Evolutionary conservation across 108 stramenopile species (phyloP).

Genomic region (Fistulifera pelliculosa): DNA sequence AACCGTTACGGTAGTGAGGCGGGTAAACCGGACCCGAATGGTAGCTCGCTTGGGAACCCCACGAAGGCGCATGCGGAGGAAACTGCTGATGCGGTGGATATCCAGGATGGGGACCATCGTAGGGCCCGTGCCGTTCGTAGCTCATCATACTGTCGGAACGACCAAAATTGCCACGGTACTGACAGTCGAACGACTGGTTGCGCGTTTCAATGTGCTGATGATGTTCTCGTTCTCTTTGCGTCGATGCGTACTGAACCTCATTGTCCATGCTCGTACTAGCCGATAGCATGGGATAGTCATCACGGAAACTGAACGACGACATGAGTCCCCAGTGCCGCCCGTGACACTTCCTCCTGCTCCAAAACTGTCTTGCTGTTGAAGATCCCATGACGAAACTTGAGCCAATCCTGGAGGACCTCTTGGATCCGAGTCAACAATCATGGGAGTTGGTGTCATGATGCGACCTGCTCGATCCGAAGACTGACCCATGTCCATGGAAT

Average conservation of each 20-base stretch:
- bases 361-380: conserved; percentile 53
- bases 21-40: not conserved
- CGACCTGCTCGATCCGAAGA: conserved; percentile 35
- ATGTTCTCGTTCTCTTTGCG: conserved; percentile 2
- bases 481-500: conserved; percentile 48
- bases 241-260: not conserved
- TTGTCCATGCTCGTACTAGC: conserved; percentile 22
- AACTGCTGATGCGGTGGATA: conserved; percentile 7
- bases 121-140: conserved; percentile 18
- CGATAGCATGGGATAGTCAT: conserved; percentile 43
- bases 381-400: conserved; percentile 58
- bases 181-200: conserved; percentile 57
- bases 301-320: conserved; percentile 37
- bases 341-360: conserved; percentile 28
- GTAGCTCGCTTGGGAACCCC: conserved; percentile 12
- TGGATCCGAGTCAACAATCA: conserved; percentile 21
- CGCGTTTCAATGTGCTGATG: conserved; percentile 28
- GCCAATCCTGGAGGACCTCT: conserved; percentile 12
- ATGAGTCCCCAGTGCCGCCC: conserved; percentile 24
- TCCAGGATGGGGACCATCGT: conserved; percentile 13
- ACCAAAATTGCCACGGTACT: conserved; percentile 38
- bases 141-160: conserved; percentile 34
- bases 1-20: not conserved
- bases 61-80: conserved; percentile 19
- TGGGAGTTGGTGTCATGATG: conserved; percentile 33